Percentiles rank a stretch among this genome's conserved stretches.
These are phyloP conservation scores for grape (Vitis vinifera) DNA, from an alignment of 164 flowering plant species.

Conservation along the genomic window DNA sequence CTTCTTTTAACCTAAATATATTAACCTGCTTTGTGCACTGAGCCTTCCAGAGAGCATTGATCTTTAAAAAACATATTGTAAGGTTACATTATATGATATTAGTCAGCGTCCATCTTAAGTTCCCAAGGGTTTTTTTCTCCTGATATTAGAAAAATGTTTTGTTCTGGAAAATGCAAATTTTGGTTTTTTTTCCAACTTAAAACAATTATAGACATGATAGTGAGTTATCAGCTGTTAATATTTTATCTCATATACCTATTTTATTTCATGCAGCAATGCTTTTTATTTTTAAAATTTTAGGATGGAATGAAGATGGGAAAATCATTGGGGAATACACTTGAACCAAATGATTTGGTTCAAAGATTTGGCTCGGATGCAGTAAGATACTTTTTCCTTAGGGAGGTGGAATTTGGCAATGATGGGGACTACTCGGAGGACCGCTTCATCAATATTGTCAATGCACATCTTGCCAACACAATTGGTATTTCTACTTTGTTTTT, in stretches of 20 bases:
- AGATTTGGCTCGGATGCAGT: slow-evolving; percentile 93
- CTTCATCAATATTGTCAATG: slow-evolving; percentile 84
- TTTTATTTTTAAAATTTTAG: slow-evolving; percentile 65
- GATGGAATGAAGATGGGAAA: slow-evolving; percentile 99
- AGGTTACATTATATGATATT: neutral
- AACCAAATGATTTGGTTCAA: slow-evolving; percentile 84
- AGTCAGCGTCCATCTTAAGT: neutral
- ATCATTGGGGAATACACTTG: slow-evolving; percentile 90
- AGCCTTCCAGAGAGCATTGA: neutral
- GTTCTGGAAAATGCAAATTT: neutral
- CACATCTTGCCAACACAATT: slow-evolving; percentile 93
- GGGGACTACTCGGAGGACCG: slow-evolving; percentile 98
- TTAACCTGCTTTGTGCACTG: neutral
- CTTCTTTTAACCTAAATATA: neutral
- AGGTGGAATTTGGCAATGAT: slow-evolving; percentile 93
- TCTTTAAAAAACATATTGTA: neutral
- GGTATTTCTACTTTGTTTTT: slow-evolving; percentile 38
- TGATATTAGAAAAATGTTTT: neutral
- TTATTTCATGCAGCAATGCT: slow-evolving; percentile 61
- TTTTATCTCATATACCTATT: slow-evolving; percentile 33
- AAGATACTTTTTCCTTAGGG: slow-evolving; percentile 89
- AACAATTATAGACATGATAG: neutral
- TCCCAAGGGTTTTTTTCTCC: neutral
- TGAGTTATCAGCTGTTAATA: neutral
- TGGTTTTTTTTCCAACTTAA: neutral